Percentiles rank a stretch among this genome's conserved stretches.
Conservation (phyloP, 2,329 filamentous ascomycete genomes). For the Albophoma yamanashiensis region DNA sequence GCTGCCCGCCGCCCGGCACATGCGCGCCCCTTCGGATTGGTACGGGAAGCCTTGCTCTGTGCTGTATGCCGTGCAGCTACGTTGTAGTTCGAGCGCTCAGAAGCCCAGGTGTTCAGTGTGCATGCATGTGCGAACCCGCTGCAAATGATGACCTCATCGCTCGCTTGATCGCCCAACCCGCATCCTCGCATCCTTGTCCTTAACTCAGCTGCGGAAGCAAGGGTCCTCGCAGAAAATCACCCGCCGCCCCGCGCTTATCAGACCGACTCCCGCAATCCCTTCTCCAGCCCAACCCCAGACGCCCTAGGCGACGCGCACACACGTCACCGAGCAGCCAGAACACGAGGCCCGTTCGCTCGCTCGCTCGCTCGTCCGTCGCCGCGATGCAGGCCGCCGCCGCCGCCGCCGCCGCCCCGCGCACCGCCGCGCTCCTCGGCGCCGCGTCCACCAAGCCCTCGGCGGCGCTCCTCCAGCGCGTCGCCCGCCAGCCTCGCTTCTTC, state of each 20-base stretch:
- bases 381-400: background rate
- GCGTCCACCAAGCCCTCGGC: background rate
- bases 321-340: background rate
- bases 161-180: background rate
- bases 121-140: background rate
- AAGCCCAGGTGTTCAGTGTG: too few species aligned
- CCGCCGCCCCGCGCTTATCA: background rate
- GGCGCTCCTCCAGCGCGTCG: background rate
- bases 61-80: too few species aligned
- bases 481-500: background rate
- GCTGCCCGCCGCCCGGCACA: background rate
- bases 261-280: background rate
- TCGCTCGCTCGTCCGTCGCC: background rate
- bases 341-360: background rate
- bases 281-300: background rate
- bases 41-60: too few species aligned
- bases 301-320: background rate
- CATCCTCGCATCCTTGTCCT: background rate
- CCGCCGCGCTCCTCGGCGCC: background rate
- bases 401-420: background rate
- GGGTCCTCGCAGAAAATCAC: background rate
- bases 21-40: too few species aligned
- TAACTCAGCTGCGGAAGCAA: background rate
- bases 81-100: too few species aligned
- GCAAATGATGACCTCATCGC: background rate